Percentiles rank a stretch among this genome's conserved stretches.
Conservation (phyloP, 2,329 filamentous ascomycete species). For the Fusarium compactum region DNA sequence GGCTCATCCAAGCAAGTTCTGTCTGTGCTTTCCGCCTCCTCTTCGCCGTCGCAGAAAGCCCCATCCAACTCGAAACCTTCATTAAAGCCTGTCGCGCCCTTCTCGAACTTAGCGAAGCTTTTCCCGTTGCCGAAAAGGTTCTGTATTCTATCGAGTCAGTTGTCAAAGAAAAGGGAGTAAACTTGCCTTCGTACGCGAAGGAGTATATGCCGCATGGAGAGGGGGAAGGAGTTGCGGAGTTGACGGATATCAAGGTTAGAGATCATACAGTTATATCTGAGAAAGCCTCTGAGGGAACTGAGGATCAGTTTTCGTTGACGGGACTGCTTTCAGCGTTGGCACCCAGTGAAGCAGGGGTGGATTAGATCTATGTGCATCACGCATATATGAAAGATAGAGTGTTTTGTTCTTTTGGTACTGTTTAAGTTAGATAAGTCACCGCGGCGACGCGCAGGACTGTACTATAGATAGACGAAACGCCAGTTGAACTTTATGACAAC, state of each 20-base stretch:
- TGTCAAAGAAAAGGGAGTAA: slow-evolving; percentile 9
- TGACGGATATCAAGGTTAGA: slow-evolving; percentile 18
- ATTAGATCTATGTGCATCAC: not conserved
- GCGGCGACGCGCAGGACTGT: not conserved
- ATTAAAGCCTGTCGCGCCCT: slow-evolving; percentile 29
- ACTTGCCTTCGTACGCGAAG: slow-evolving; percentile 16
- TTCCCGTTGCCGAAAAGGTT: slow-evolving; percentile 25
- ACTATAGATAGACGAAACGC: not conserved
- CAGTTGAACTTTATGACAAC: not conserved
- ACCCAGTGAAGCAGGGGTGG: not conserved
- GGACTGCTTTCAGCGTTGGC: slow-evolving; percentile 21
- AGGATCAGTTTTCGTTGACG: slow-evolving; percentile 2
- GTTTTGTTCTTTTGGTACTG: not conserved
- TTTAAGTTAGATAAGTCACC: not conserved
- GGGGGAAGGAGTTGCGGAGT: slow-evolving; percentile 5
- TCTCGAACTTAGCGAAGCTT: slow-evolving; percentile 19
- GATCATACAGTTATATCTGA: slow-evolving; percentile 29
- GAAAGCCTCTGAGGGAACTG: not conserved
- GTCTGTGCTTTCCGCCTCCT: slow-evolving; percentile 31
- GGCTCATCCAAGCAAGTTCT: slow-evolving; percentile 26
- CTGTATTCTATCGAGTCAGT: slow-evolving; percentile 21
- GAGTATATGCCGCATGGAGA: slow-evolving; percentile 11
- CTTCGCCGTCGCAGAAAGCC: slow-evolving; percentile 15
- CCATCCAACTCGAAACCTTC: slow-evolving; percentile 32
- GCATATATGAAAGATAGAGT: not conserved